Conservation (phyloP, 75 land plant species). For the Larix kaempferi region DNA sequence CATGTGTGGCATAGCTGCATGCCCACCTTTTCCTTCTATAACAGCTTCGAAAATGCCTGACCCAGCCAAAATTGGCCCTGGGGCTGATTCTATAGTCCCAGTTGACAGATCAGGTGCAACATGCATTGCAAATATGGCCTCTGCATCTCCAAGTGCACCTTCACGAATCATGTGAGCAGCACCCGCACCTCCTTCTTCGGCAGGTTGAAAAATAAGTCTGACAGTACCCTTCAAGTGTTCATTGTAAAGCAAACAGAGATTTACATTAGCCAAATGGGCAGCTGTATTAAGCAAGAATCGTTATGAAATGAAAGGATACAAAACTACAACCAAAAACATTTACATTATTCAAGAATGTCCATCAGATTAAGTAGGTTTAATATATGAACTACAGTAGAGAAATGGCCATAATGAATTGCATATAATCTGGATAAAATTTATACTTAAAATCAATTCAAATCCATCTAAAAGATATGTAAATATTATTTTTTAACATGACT, state of each 20-base stretch:
- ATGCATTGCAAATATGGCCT: conserved; percentile 88
- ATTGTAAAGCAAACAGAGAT: not conserved
- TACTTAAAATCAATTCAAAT: too few species aligned
- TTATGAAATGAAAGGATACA: too few species aligned
- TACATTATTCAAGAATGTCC: too few species aligned
- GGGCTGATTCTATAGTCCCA: conserved; percentile 43
- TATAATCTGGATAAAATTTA: too few species aligned
- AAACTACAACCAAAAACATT: too few species aligned
- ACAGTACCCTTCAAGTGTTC: conserved; percentile 63
- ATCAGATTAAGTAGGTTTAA: too few species aligned
- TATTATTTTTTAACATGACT: too few species aligned
- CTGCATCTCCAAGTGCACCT: conserved; percentile 79
- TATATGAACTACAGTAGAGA: too few species aligned
- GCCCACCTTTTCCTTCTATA: conserved; percentile 73
- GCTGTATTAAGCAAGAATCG: not conserved
- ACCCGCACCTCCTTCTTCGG: conserved; percentile 85
- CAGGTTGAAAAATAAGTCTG: conserved; percentile 80
- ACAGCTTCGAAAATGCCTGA: conserved; percentile 46
- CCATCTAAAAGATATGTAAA: too few species aligned
- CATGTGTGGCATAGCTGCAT: conserved; percentile 71
- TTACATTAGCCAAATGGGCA: not conserved
- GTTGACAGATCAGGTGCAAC: conserved; percentile 25
- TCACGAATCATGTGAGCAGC: conserved; percentile 79
- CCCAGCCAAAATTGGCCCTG: conserved; percentile 65
- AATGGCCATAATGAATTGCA: too few species aligned